Evolutionary conservation across 1,284 basidiomycete genomes (phyloP).

Genomic region (Fistulina hepatica): DNA sequence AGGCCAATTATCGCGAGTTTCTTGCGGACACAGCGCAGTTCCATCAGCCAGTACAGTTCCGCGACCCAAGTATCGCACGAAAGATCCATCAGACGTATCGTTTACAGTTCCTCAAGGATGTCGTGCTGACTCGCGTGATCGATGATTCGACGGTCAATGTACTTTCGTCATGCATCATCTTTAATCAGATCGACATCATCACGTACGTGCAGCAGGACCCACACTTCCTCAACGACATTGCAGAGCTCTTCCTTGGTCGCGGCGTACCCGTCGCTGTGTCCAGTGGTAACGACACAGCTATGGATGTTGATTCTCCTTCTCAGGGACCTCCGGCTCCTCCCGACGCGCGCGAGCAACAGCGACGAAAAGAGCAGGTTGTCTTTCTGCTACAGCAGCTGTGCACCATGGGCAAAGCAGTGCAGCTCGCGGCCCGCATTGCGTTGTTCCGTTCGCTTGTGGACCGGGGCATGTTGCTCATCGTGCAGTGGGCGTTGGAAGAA

Average conservation of each 20-base stretch:
- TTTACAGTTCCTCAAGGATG: constrained; percentile 94
- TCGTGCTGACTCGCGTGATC: constrained; percentile 87
- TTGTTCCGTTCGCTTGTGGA: constrained; percentile 90
- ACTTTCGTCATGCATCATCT: constrained; percentile 94
- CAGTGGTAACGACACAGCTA: constrained; percentile 10
- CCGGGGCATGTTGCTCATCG: constrained; percentile 78
- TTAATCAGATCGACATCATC: constrained; percentile 98
- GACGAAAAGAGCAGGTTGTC: constrained; percentile 67
- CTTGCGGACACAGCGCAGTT: constrained; percentile 74
- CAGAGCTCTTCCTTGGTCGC: constrained; percentile 44
- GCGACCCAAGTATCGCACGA: constrained; percentile 59
- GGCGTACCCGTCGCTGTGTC: constrained; percentile 21
- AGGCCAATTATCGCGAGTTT: constrained; percentile 94
- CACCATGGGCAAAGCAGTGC: constrained; percentile 93
- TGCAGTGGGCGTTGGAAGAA: constrained; percentile 80
- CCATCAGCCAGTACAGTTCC: constrained; percentile 78
- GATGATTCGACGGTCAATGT: constrained; percentile 98
- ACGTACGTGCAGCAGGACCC: constrained; percentile 77
- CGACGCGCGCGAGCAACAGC: constrained; percentile 9
- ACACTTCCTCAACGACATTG: constrained; percentile 63
- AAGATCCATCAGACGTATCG: constrained; percentile 98
- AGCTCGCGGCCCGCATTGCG: constrained; percentile 74
- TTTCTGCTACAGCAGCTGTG: constrained; percentile 88
- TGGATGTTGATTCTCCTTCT: background rate
- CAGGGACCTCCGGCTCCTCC: constrained; percentile 19